Evolutionary conservation across 805 yeast genomes (phyloP), one percentile per base, ranked within the genome.

Genomic region (Scheffersomyces coipomensis): DNA sequence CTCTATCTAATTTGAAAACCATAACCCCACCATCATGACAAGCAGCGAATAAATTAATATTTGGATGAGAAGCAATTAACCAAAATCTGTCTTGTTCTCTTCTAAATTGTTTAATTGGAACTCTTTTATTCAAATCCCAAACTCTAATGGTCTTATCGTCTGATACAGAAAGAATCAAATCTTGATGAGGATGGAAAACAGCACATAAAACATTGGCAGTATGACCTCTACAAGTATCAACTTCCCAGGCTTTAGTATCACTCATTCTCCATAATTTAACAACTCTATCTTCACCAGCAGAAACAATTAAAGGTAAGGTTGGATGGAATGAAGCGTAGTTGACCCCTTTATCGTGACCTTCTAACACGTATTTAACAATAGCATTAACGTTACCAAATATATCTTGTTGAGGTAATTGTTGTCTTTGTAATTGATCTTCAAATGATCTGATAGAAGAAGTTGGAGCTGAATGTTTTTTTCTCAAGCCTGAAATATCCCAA

Each of bases 251-350:
- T 66, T 90, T 88, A 26, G 95, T 82, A 50, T 93, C 97, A 55
- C 89, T 83, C 97, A 89, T 88, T 67, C 98, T 79, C 99, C 99
- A 93, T 48, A 95, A 73, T 64, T 91, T 91, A 41, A 93, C 88
- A 48, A 91, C 83, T 50, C 98, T 79, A 60, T 93, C 99, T 62
- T 93, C 99, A 62, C 95, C 95, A 54, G 91, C 95, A 13, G 97
- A 88, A 15, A 90, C 95, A 58, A 93, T 89, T 51, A 93, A 75
- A 11, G 98, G 98, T 59, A 89, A 75, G 18, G 91, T 88, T 33
- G 99, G 99, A 62, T 93, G 99, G 80, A 95, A 95, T 10, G 96
- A 74, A 16, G 97, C 98, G 96, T 96, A 93, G 61, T 93, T 91
- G 55, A 93, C 99, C 60, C 98, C 98, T 62, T 96, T 84, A 56